Percentiles rank a stretch among this genome's conserved stretches.
phyloP scores from a whole-genome alignment of 2,329 filamentous ascomycete genomes.

The Curvularia verruculosa region DNA sequence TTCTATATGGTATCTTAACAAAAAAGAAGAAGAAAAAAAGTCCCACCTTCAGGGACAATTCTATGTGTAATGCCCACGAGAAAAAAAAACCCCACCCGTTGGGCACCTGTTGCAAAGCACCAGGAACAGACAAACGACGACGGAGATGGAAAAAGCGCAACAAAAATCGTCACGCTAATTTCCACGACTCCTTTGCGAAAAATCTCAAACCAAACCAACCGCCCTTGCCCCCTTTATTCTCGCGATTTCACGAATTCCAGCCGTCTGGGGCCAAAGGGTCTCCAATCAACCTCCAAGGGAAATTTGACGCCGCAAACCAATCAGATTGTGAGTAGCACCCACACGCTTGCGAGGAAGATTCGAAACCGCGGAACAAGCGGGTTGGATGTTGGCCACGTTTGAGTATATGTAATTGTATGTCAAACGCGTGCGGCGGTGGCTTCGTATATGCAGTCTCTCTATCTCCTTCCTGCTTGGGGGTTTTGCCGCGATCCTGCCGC shows the following conservation, averaged over 20 bases:
- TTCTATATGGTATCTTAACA: neutral
- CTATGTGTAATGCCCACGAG: too few species aligned
- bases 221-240: neutral
- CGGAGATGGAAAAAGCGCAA: neutral
- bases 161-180: neutral
- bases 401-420: neutral
- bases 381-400: neutral
- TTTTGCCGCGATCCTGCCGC: neutral
- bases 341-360: neutral
- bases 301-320: neutral
- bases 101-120: neutral
- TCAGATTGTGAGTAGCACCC: neutral
- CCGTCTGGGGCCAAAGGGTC: neutral
- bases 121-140: neutral
- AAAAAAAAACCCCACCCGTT: neutral
- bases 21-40: neutral
- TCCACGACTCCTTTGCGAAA: neutral
- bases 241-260: constrained; percentile 1
- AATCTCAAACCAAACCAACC: neutral
- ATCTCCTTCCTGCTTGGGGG: neutral
- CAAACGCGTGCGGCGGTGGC: neutral
- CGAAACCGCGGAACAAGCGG: neutral
- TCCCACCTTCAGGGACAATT: neutral
- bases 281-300: neutral
- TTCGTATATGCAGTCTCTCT: neutral